Percentiles rank a stretch among this genome's conserved stretches.
Conservation (phyloP, 2,329 filamentous ascomycete species). For the Calonectria hawksworthii region DNA sequence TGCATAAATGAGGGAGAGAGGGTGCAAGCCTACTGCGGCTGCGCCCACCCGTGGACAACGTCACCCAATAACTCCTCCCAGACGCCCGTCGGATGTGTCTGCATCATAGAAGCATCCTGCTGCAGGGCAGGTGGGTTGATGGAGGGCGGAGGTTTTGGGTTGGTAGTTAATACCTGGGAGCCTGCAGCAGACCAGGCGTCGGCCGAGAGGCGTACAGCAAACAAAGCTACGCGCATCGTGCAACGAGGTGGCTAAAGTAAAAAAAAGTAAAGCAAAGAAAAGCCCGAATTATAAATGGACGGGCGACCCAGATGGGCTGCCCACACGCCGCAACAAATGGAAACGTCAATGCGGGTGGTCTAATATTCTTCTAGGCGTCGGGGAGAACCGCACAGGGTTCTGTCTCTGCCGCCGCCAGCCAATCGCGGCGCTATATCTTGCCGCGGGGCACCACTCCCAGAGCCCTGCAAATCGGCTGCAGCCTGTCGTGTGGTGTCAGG, state of each 20-base stretch:
- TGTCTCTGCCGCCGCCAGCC: constrained; percentile 31
- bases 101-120: constrained; percentile 7
- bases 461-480: constrained; percentile 52
- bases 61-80: background rate
- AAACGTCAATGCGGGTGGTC: constrained; percentile 25
- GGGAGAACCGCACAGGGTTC: constrained; percentile 44
- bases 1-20: background rate
- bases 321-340: constrained; percentile 12
- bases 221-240: background rate
- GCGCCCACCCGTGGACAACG: background rate
- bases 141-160: background rate
- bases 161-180: background rate
- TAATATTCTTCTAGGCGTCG: constrained; percentile 31
- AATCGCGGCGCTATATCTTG: constrained; percentile 37
- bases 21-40: background rate
- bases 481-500: constrained; percentile 51
- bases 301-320: background rate
- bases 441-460: constrained; percentile 49
- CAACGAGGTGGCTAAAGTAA: constrained; percentile 14
- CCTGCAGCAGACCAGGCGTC: background rate
- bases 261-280: background rate
- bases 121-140: background rate
- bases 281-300: background rate
- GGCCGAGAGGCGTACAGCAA: background rate
- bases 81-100: background rate